These are phyloP conservation scores for Fusarium floridanum DNA, from an alignment of 2,329 filamentous ascomycete species.

Conservation along the genomic window DNA sequence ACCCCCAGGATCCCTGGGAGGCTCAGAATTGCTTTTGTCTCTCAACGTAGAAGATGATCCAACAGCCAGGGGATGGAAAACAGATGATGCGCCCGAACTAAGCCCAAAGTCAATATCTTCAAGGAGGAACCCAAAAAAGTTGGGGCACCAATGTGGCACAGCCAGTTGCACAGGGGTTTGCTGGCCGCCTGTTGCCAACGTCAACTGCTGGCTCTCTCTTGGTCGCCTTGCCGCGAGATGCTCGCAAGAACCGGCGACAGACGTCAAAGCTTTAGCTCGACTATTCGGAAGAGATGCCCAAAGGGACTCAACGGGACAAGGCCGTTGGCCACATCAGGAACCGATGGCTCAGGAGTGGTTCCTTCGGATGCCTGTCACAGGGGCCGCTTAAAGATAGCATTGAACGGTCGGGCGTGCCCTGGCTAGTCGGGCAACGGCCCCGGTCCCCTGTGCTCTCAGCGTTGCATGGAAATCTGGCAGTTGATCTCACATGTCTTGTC, in stretches of 20 bases:
- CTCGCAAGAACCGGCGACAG: constrained; percentile 22
- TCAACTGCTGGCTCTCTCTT: constrained; percentile 11
- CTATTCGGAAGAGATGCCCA: constrained; percentile 35
- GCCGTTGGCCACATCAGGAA: constrained; percentile 31
- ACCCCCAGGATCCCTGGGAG: neutral
- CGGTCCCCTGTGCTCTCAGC: constrained; percentile 27
- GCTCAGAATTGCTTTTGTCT: constrained; percentile 1
- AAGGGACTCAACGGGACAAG: constrained; percentile 28
- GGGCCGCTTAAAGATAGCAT: constrained; percentile 28
- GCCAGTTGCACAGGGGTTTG: constrained; percentile 21
- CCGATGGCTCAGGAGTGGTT: constrained; percentile 28
- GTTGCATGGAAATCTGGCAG: constrained; percentile 45
- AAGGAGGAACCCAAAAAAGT: neutral
- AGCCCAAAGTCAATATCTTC: neutral
- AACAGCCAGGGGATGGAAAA: constrained; percentile 5
- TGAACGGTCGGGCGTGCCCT: constrained; percentile 22
- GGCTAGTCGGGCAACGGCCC: constrained; percentile 31
- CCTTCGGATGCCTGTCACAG: constrained; percentile 4
- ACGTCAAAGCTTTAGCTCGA: constrained; percentile 8
- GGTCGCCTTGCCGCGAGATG: constrained; percentile 27
- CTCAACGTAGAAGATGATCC: neutral
- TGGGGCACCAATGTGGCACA: constrained; percentile 26
- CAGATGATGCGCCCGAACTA: neutral
- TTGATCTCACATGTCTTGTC: constrained; percentile 34
- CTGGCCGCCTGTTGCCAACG: constrained; percentile 8